Evolutionary conservation across 176 grass and related monocot genomes (phyloP), one percentile per base, ranked within the genome.

Genomic region (Thinopyrum elongatum): DNA sequence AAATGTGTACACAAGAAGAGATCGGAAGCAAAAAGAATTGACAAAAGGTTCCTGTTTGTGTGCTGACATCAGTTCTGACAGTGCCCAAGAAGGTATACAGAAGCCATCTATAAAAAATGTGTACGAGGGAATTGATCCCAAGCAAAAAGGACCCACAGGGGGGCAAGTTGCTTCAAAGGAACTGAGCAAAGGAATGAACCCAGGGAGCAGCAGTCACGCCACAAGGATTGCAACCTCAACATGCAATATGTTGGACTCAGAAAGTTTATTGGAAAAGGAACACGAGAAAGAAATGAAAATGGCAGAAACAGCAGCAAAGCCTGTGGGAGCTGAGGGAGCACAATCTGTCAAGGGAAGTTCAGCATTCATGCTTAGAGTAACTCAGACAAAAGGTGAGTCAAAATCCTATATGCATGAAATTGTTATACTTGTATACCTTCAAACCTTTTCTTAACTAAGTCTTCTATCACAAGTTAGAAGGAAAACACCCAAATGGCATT

Each of bases 81-180:
- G 12, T 70, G 25, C 19, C 55, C 25, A 59, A 78, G 71, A 71
- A 90, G 73, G 39, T 78, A 78, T 71, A 65, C 9, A 15, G 61
- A 86, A 82, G 29, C 78, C 71, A 63, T 49, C 78, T 77, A 28
- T 90, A 13, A 90, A 46, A 61, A 33, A 49, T 70, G 78, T 82
- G 28, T 86, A 26, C 21, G 68, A 11, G 69, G 77, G 88, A 78
- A 78, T 34, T 58, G 10, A 11, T 76, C 80, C 85, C 29, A 77
- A 70, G 30, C 61, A 81, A 57, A 57, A 76, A 64, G 72, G 53
- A 83, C 53, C 44, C 34, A 14, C 80, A 39, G 73, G 67, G 82
- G 14, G 35, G 8, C 36, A 66, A 58, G 38, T 14, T 78, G 38
- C 81, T 64, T 30, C 81, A 55, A 74, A 84, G 60, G 47, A 79